Conservation (phyloP, 805 yeast genomes). For the Isabelozyma gotoi region DNA sequence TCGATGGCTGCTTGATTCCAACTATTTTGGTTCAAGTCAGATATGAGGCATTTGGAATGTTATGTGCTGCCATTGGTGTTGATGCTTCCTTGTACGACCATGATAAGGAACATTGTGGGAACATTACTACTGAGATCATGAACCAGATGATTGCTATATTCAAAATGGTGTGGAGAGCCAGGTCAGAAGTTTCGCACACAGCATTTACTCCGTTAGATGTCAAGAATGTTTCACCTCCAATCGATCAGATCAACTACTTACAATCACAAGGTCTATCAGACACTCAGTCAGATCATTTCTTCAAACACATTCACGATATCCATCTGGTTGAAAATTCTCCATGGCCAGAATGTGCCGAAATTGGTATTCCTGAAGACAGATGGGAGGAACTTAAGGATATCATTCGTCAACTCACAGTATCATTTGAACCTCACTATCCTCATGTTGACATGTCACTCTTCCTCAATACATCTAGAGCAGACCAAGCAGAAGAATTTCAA, state of each 20-base stretch:
- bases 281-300: constrained; percentile 25
- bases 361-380: constrained; percentile 10
- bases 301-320: constrained; percentile 20
- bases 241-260: constrained; percentile 25
- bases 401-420: background rate
- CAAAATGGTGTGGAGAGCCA: constrained; percentile 37
- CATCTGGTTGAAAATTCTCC: constrained; percentile 7
- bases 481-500: constrained; percentile 6
- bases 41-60: constrained; percentile 37
- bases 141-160: constrained; percentile 47
- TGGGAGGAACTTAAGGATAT: constrained; percentile 12
- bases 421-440: background rate
- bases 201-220: constrained; percentile 31
- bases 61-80: constrained; percentile 29
- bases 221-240: constrained; percentile 41
- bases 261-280: constrained; percentile 20
- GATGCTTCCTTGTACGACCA: constrained; percentile 4
- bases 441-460: background rate
- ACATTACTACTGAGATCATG: constrained; percentile 37
- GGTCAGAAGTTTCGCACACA: constrained; percentile 34
- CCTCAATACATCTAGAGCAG: constrained; percentile 1
- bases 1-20: constrained; percentile 17
- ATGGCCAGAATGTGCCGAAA: constrained; percentile 18
- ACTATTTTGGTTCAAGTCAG: constrained; percentile 41
- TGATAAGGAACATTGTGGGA: constrained; percentile 14